phyloP scores from a whole-genome alignment of 805 yeast genomes.

The Pichia insulana region DNA sequence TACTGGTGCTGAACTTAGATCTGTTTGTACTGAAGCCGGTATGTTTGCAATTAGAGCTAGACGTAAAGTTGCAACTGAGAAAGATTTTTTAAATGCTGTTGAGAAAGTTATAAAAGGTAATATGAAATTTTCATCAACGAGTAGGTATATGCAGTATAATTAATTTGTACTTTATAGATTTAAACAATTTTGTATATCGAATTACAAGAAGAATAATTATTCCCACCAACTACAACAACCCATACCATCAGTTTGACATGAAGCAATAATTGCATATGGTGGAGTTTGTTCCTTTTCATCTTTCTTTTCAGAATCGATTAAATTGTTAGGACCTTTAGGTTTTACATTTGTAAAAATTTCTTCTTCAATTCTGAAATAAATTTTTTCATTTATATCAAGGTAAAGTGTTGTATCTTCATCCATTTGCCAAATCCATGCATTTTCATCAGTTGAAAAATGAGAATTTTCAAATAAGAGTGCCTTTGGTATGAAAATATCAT shows the following conservation, averaged over 20 bases:
- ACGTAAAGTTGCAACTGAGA: slow-evolving; percentile 95
- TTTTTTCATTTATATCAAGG: slow-evolving; percentile 84
- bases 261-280: slow-evolving; percentile 77
- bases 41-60: slow-evolving; percentile 99
- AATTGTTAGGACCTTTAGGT: slow-evolving; percentile 53
- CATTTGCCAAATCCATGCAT: slow-evolving; percentile 89
- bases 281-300: slow-evolving; percentile 44
- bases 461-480: slow-evolving; percentile 62
- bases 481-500: slow-evolving; percentile 85
- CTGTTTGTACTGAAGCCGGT: slow-evolving; percentile 99
- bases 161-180: slow-evolving; percentile 23
- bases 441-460: slow-evolving; percentile 47
- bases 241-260: slow-evolving; percentile 95
- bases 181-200: background rate
- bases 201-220: slow-evolving; percentile 19
- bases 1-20: slow-evolving; percentile 97
- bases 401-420: slow-evolving; percentile 70
- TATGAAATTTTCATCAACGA: slow-evolving; percentile 93
- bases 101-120: slow-evolving; percentile 98
- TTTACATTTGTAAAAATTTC: slow-evolving; percentile 78
- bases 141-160: slow-evolving; percentile 98
- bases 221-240: slow-evolving; percentile 98
- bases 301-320: slow-evolving; percentile 17
- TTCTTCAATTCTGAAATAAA: slow-evolving; percentile 85
- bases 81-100: slow-evolving; percentile 95